Percentiles rank a stretch among this genome's conserved stretches.
Evolutionary conservation across 176 grass and related monocot species (phyloP).

Genomic region (Typha latifolia): DNA sequence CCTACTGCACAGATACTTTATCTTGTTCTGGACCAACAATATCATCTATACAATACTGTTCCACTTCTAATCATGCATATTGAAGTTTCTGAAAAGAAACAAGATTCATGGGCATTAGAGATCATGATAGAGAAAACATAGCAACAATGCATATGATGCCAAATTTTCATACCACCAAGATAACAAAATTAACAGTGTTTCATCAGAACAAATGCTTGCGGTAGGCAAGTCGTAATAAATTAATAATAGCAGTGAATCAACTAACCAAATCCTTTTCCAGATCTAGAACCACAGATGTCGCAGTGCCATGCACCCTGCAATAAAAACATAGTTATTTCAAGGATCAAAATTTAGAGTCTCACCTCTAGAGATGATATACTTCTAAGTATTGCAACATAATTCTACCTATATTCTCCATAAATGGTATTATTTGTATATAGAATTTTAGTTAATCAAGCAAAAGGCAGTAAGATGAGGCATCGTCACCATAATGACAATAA

Average conservation of each 20-base stretch:
- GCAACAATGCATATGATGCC: no score
- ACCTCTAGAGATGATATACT: neutral
- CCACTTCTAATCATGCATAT: neutral
- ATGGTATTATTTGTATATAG: no score
- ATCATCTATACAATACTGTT: neutral
- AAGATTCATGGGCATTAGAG: neutral
- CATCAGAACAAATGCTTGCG: neutral
- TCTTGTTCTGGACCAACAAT: neutral
- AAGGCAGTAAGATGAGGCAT: no score
- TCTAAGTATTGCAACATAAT: no score
- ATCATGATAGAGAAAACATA: no score
- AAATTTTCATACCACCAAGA: no score
- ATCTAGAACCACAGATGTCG: constrained; percentile 65
- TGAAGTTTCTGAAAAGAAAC: neutral
- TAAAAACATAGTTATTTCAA: constrained; percentile 17
- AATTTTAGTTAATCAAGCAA: no score
- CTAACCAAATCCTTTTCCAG: constrained; percentile 96
- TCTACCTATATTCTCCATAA: no score
- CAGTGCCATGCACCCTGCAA: constrained; percentile 85
- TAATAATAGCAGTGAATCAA: constrained; percentile 12
- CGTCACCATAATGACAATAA: no score
- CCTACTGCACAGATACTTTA: neutral
- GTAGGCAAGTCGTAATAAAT: neutral
- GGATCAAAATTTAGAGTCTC: neutral
- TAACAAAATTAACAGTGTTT: neutral